Evolutionary conservation across 768 basidiomycete genomes (phyloP), one percentile per base, ranked within the genome.

Genomic region (Boletus reticulatus): DNA sequence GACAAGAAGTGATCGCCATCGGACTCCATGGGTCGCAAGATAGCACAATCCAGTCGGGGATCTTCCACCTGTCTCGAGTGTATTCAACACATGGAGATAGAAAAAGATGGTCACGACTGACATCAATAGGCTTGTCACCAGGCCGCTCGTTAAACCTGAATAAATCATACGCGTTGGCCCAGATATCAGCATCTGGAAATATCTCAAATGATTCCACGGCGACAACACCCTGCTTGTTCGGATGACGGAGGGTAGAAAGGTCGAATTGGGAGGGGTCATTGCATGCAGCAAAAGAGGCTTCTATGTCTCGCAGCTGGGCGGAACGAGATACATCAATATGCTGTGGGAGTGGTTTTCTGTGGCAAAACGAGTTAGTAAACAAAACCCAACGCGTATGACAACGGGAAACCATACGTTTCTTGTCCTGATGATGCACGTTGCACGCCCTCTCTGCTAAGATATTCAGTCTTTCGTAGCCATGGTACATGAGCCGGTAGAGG

Each of bases 381-480:
- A 2, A 2, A 6, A 39, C 42, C 0, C 0, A 36, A 11, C 32
- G 46, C 20, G 22, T 4, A 22, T 48, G 14, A 27, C 59, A 47
- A 41, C 11, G 24, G 31, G 31, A 22, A 13, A 19, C 75, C 80
- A 60, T 62, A 89, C 89, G 78, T 69, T 68, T 91, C 89, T 39
- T 81, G 78, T 27, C 66, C 17, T 53, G 64, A 70, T 24, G 60
- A 74, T 54, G 57, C 70, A 66, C 68, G 84, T 68, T 59, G 78
- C 63, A 52, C 79, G 70, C 74, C 84, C 74, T 81, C 79, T 61
- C 88, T 73, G 55, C 84, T 87, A 52, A 95, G 81, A 64, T 97
- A 95, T 64, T 94, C 94, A 0, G 94, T 96, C 69, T 90, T 93
- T 50, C 95, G 81, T 50, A 98, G 77, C 95, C 95, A 98, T 1